phyloP scores from a whole-genome alignment of 345 rosid species.

The Carallia pectinifolia region DNA sequence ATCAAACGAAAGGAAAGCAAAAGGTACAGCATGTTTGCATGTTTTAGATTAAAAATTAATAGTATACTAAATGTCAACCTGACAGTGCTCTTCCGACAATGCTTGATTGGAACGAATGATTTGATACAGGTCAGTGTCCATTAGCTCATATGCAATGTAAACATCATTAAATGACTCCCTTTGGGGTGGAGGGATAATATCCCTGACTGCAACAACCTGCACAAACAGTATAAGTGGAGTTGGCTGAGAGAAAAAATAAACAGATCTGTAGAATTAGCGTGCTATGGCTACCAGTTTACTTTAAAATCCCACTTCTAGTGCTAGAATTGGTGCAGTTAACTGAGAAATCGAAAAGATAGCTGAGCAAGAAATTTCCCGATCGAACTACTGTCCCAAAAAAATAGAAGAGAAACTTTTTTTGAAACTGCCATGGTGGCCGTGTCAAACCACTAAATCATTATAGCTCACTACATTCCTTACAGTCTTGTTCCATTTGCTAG shows the following conservation, averaged over 20 bases:
- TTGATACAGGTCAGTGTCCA: slow-evolving; percentile 70
- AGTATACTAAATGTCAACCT: slow-evolving; percentile 44
- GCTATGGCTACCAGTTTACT: too few species aligned
- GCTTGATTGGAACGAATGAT: slow-evolving; percentile 60
- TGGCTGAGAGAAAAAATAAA: not conserved
- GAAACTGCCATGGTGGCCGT: too few species aligned
- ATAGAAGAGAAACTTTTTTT: too few species aligned
- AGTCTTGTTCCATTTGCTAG: not conserved
- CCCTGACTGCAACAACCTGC: slow-evolving; percentile 91
- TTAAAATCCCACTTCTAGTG: too few species aligned
- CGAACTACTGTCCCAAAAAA: not conserved
- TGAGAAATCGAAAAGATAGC: not conserved
- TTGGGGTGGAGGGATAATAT: slow-evolving; percentile 74
- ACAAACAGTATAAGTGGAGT: slow-evolving; percentile 12
- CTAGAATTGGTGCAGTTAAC: not conserved
- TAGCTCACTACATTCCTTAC: not conserved
- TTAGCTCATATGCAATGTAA: slow-evolving; percentile 81
- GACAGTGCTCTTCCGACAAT: slow-evolving; percentile 63
- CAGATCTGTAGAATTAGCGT: too few species aligned
- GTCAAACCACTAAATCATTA: too few species aligned
- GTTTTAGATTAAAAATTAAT: not conserved
- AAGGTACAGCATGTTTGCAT: too few species aligned
- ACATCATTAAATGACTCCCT: slow-evolving; percentile 71
- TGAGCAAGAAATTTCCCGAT: not conserved
- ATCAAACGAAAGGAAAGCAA: too few species aligned